These are phyloP conservation scores for Phaeodactylum tricornutum DNA, from an alignment of 108 stramenopile species.

Conservation along the genomic window DNA sequence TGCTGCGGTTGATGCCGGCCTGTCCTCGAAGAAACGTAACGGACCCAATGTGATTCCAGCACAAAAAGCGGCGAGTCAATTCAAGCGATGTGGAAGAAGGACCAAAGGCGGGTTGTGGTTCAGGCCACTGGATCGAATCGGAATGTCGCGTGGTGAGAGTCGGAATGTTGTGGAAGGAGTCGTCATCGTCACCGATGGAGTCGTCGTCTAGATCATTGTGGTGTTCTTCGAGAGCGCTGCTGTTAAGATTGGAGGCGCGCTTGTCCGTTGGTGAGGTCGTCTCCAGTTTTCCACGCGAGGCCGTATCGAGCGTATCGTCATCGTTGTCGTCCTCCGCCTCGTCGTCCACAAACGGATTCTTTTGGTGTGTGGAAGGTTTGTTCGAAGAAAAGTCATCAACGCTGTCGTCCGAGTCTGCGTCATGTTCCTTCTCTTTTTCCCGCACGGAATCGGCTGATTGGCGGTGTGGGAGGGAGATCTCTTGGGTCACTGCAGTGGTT, in stretches of 20 bases:
- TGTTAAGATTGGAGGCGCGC: not conserved
- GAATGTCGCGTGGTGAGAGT: no score
- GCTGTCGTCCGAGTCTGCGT: conserved; percentile 22
- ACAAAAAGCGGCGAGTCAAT: conserved; percentile 58
- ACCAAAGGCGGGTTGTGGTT: conserved; percentile 68
- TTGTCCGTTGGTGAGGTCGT: not conserved
- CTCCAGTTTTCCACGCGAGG: not conserved
- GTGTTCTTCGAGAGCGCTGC: not conserved
- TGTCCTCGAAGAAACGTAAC: conserved; percentile 39
- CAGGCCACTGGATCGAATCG: conserved; percentile 11
- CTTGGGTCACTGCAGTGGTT: no score
- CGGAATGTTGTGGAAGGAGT: conserved; percentile 1
- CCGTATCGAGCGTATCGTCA: conserved; percentile 1
- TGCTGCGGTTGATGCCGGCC: conserved; percentile 27
- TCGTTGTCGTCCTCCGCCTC: conserved; percentile 14
- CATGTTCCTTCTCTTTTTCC: conserved; percentile 5
- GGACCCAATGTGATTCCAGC: conserved; percentile 82
- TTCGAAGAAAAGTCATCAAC: conserved; percentile 12
- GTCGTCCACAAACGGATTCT: conserved; percentile 8
- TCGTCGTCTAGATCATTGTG: not conserved
- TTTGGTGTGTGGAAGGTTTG: conserved; percentile 1
- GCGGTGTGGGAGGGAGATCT: no score
- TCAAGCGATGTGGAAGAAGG: conserved; percentile 66
- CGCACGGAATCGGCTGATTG: not conserved
- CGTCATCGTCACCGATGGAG: not conserved